These are phyloP conservation scores for Podospora anserina DNA, from an alignment of 495 filamentous ascomycete genomes.

Conservation along the genomic window DNA sequence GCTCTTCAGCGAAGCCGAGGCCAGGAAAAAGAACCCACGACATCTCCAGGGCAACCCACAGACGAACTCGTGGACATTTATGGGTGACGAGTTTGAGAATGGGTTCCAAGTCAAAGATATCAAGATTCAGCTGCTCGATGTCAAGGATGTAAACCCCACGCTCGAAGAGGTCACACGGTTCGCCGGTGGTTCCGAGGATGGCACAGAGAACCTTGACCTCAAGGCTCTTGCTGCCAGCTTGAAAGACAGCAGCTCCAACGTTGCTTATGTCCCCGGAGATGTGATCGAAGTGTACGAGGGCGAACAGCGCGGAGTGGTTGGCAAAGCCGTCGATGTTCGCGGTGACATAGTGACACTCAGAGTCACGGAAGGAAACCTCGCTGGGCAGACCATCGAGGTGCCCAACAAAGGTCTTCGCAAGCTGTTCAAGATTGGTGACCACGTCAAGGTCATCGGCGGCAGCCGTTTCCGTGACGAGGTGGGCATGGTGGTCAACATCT, in stretches of 20 bases:
- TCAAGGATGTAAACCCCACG: conserved; percentile 86
- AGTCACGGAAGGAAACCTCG: conserved; percentile 79
- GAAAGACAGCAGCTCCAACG: conserved; percentile 70
- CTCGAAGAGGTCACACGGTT: conserved; percentile 95
- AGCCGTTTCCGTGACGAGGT: conserved; percentile 91
- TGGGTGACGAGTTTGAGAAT: conserved; percentile 82
- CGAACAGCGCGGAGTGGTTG: conserved; percentile 87
- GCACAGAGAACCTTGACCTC: conserved; percentile 88
- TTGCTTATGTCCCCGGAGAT: conserved; percentile 86
- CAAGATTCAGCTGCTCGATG: conserved; percentile 77
- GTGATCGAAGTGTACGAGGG: conserved; percentile 93
- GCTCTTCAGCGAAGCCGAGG: conserved; percentile 90
- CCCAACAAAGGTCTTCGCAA: conserved; percentile 92
- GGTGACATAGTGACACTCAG: conserved; percentile 86
- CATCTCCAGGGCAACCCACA: conserved; percentile 60
- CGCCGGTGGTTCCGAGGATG: conserved; percentile 81
- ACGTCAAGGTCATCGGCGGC: conserved; percentile 97
- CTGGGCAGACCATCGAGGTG: conserved; percentile 83
- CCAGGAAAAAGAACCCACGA: conserved; percentile 79
- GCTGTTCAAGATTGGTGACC: conserved; percentile 87
- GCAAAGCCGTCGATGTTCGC: conserved; percentile 81
- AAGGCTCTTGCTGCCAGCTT: conserved; percentile 81
- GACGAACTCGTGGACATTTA: conserved; percentile 75
- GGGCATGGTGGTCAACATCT: conserved; percentile 93
- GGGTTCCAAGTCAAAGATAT: conserved; percentile 94